phyloP scores from a whole-genome alignment of 768 basidiomycete species.

The Amyloporia xantha region DNA sequence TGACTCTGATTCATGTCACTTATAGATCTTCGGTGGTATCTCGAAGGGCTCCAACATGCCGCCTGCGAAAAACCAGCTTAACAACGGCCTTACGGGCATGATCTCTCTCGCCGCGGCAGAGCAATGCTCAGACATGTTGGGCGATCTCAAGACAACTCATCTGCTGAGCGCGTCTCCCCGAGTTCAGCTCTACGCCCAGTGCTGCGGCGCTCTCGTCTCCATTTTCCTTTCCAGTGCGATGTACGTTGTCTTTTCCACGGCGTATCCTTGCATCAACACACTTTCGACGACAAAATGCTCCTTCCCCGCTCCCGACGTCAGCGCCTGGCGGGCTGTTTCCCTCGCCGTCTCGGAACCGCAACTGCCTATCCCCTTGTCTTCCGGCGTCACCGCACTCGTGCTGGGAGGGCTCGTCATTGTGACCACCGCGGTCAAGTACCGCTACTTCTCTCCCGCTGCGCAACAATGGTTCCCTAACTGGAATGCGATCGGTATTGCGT shows the following conservation, averaged over 20 bases:
- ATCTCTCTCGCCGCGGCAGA: slow-evolving; percentile 19
- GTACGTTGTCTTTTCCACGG: slow-evolving; percentile 17
- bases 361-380: slow-evolving; percentile 17
- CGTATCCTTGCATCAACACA: slow-evolving; percentile 19
- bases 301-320: slow-evolving; percentile 19
- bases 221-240: slow-evolving; percentile 20
- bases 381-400: slow-evolving; percentile 13
- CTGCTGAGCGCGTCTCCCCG: slow-evolving; percentile 20
- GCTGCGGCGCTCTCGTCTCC: slow-evolving; percentile 20
- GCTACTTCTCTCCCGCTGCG: slow-evolving; percentile 8
- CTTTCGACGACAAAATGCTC: slow-evolving; percentile 15
- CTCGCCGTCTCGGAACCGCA: slow-evolving; percentile 12
- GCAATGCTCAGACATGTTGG: slow-evolving; percentile 19
- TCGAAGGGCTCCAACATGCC: slow-evolving; percentile 13
- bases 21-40: slow-evolving; percentile 16
- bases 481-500: slow-evolving; percentile 19
- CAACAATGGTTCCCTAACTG: slow-evolving; percentile 17
- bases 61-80: slow-evolving; percentile 12
- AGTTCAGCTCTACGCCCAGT: slow-evolving; percentile 21
- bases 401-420: slow-evolving; percentile 10
- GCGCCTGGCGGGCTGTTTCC: slow-evolving; percentile 16
- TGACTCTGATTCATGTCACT: neutral
- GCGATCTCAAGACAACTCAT: slow-evolving; percentile 20
- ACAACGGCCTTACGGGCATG: slow-evolving; percentile 18
- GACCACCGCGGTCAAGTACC: slow-evolving; percentile 13